Percentiles rank a stretch among this genome's conserved stretches.
Evolutionary conservation across 2,329 filamentous ascomycete genomes (phyloP).

Genomic region (Cercospora sp.): DNA sequence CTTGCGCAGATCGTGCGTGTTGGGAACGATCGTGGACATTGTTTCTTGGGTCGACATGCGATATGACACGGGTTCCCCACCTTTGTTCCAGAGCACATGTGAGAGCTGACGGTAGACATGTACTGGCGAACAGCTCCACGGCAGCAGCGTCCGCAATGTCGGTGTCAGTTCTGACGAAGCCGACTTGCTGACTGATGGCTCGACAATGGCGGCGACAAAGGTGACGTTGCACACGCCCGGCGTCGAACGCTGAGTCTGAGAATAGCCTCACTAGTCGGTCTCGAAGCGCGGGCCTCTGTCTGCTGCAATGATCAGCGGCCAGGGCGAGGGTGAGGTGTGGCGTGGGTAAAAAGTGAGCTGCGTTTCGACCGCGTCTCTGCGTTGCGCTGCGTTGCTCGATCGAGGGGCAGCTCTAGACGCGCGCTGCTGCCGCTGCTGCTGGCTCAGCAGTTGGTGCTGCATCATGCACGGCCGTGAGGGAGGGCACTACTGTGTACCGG

Average conservation of each 20-base stretch:
- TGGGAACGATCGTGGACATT: background rate
- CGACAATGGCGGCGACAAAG: background rate
- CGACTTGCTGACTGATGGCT: background rate
- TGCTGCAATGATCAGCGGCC: background rate
- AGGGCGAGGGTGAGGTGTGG: background rate
- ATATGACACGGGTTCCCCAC: background rate
- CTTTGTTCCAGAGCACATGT: background rate
- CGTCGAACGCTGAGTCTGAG: background rate
- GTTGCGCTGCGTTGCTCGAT: background rate
- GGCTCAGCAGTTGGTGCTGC: background rate
- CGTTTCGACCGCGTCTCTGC: background rate
- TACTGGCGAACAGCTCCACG: background rate
- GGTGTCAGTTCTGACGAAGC: background rate
- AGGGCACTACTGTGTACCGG: background rate
- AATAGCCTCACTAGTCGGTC: slow-evolving; percentile 3
- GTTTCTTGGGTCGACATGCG: background rate
- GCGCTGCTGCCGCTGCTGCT: background rate
- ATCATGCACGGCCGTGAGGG: background rate
- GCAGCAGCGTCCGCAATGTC: background rate
- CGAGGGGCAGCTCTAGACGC: background rate
- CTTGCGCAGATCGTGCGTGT: background rate
- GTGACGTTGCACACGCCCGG: background rate
- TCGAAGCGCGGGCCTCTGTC: background rate
- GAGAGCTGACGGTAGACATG: background rate
- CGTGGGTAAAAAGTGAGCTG: background rate